Percentiles rank a stretch among this genome's conserved stretches.
Conservation (phyloP, 495 filamentous ascomycete species). For the Hypoxylon cercidicola region DNA sequence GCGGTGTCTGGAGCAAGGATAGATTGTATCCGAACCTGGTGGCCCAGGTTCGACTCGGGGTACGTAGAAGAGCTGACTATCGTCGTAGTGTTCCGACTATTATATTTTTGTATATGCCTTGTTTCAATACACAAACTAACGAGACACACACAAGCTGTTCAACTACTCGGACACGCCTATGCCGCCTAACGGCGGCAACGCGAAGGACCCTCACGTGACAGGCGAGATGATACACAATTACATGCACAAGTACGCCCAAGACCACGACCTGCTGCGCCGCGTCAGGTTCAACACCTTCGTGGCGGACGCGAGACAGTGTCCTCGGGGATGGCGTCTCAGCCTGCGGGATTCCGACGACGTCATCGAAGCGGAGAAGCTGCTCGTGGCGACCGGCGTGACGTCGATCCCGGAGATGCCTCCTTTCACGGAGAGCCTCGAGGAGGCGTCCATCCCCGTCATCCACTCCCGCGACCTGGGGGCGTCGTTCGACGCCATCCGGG, state of each 20-base stretch:
- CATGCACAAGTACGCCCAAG: conserved; percentile 46
- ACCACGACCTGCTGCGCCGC: conserved; percentile 44
- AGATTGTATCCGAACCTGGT: conserved; percentile 60
- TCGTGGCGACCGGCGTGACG: conserved; percentile 77
- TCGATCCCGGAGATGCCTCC: conserved; percentile 66
- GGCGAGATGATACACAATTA: conserved; percentile 49
- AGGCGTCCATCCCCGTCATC: conserved; percentile 67
- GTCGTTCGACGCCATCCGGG: conserved; percentile 17
- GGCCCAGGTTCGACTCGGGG: conserved; percentile 45
- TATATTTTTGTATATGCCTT: too few species aligned
- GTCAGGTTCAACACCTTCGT: conserved; percentile 48
- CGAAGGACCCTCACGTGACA: conserved; percentile 47
- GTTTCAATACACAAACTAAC: conserved; percentile 13
- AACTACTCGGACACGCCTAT: conserved; percentile 53
- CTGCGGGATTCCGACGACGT: conserved; percentile 11
- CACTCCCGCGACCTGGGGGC: conserved; percentile 67
- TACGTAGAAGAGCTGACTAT: conserved; percentile 9
- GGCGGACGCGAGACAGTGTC: background rate
- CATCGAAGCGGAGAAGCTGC: conserved; percentile 61
- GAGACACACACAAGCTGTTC: conserved; percentile 47
- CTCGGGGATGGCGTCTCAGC: conserved; percentile 11
- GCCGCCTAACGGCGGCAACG: conserved; percentile 40
- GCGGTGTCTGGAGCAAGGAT: conserved; percentile 63
- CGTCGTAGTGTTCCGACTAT: background rate
- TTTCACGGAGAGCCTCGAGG: conserved; percentile 56